Conservation (phyloP, 164 flowering plant species). For the Berberis thunbergii region DNA sequence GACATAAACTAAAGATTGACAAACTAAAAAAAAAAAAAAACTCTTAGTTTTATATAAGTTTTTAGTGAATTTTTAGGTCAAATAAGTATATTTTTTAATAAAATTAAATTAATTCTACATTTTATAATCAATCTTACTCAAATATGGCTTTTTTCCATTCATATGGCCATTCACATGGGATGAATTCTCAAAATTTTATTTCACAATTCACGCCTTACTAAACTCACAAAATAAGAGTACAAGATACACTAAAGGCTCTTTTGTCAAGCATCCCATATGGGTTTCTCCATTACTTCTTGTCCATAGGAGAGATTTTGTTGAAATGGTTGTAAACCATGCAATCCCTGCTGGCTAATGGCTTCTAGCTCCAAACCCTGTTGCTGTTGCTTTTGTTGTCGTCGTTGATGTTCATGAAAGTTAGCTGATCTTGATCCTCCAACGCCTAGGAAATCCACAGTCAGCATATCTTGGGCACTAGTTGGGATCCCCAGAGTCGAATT, state of each 20-base stretch:
- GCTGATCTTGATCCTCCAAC: conserved; percentile 13
- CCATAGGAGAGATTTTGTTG: background rate
- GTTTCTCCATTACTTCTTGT: conserved; percentile 1
- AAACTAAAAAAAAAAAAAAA: too few relatives aligned
- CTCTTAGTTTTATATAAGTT: too few relatives aligned
- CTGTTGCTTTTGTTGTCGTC: background rate
- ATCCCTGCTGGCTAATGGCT: background rate
- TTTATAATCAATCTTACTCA: too few relatives aligned
- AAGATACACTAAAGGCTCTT: background rate
- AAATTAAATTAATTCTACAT: too few relatives aligned
- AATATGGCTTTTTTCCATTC: too few relatives aligned
- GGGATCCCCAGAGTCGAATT: background rate
- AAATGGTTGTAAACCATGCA: background rate
- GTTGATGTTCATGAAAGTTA: background rate
- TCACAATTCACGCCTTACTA: too few relatives aligned
- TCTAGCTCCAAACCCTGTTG: background rate
- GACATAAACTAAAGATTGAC: too few relatives aligned
- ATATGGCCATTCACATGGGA: too few relatives aligned
- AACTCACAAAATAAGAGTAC: background rate
- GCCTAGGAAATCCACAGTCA: conserved; percentile 45
- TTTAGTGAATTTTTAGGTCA: too few relatives aligned
- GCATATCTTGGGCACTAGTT: conserved; percentile 13
- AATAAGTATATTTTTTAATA: too few relatives aligned
- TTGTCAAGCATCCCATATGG: background rate
- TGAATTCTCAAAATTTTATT: too few relatives aligned